Evolutionary conservation across 2,329 filamentous ascomycete genomes (phyloP), one percentile per base, ranked within the genome.

Genomic region (Didymosphaeria variabile): DNA sequence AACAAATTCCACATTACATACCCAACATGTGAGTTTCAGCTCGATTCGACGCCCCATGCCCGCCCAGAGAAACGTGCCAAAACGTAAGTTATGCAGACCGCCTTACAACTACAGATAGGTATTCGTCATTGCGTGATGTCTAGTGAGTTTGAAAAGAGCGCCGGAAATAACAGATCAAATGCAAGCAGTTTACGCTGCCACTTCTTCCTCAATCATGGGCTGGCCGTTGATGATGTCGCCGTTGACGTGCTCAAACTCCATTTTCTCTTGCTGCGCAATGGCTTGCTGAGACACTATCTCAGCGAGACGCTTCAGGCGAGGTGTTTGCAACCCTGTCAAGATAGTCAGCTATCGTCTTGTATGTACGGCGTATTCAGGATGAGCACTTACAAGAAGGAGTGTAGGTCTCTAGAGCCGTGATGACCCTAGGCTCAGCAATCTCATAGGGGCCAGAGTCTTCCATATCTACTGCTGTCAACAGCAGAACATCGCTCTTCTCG

Each of bases 361-460:
- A 46, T 31, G 44, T 8, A 13, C 34, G 42, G 10, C 17, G 23
- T 8, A 8, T 38, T 29, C 10, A 21, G 17, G 29, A 31, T 49
- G 13, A 42, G 17, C 34, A 85, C 91, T 86, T 85, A 95, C 94
- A 99, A 69, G 94, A 97, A 65, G 95, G 95, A 54, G 95, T 98
- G 78, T 99, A 99, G 15, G 95, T 99, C 83, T 99, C 95, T 67
- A 99, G 83, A 56, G 95, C 95, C 3, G 94, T 97, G 74, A 99
- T 99, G 57, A 93, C 92, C 76, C 95, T 88, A 31, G 95, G 95
- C 80, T 99, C 95, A 15, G 95, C 95, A 79, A 99, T 99, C 80
- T 98, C 95, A 75, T 99, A 99, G 29, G 94, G 95, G 26, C 95
- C 95, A 71, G 93, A 97, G 81, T 99, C 95, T 75, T 99, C 95